phyloP scores from a whole-genome alignment of 2,329 filamentous ascomycete genomes.

The Septoria linicola region DNA sequence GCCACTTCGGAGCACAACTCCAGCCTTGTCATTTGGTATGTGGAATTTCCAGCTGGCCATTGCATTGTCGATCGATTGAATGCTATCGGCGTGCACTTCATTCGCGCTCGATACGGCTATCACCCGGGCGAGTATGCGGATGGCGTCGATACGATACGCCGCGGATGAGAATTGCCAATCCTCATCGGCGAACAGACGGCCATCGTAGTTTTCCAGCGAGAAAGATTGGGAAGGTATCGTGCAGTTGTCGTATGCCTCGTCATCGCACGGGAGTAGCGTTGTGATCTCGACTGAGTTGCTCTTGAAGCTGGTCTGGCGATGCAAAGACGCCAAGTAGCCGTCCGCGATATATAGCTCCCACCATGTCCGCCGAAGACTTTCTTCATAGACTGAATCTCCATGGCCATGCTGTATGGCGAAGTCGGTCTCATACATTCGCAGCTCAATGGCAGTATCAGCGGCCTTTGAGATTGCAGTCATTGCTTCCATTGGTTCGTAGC shows the following conservation, averaged over 20 bases:
- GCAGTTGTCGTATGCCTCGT: conserved; percentile 63
- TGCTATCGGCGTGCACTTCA: conserved; percentile 40
- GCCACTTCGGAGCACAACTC: conserved; percentile 67
- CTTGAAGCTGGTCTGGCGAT: conserved; percentile 67
- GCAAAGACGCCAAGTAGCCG: conserved; percentile 79
- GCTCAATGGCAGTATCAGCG: conserved; percentile 69
- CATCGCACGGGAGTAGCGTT: conserved; percentile 77
- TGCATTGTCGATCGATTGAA: conserved; percentile 59
- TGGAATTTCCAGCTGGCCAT: conserved; percentile 77
- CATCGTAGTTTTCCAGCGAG: conserved; percentile 73
- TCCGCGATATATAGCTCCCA: conserved; percentile 84
- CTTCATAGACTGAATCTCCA: conserved; percentile 68
- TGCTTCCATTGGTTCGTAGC: conserved; percentile 68
- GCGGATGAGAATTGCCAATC: conserved; percentile 77
- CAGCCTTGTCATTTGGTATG: conserved; percentile 68
- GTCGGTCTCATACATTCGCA: conserved; percentile 69
- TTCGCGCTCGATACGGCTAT: conserved; percentile 52
- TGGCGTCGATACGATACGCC: conserved; percentile 78
- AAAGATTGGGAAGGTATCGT: conserved; percentile 51
- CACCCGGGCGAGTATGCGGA: conserved; percentile 74
- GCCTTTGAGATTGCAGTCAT: conserved; percentile 65
- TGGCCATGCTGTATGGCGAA: conserved; percentile 66
- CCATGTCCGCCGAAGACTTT: conserved; percentile 86
- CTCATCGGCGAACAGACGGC: conserved; percentile 70
- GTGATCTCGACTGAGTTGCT: conserved; percentile 66